These are phyloP conservation scores for Limnanthes douglasii DNA, from an alignment of 345 rosid species.

Conservation along the genomic window DNA sequence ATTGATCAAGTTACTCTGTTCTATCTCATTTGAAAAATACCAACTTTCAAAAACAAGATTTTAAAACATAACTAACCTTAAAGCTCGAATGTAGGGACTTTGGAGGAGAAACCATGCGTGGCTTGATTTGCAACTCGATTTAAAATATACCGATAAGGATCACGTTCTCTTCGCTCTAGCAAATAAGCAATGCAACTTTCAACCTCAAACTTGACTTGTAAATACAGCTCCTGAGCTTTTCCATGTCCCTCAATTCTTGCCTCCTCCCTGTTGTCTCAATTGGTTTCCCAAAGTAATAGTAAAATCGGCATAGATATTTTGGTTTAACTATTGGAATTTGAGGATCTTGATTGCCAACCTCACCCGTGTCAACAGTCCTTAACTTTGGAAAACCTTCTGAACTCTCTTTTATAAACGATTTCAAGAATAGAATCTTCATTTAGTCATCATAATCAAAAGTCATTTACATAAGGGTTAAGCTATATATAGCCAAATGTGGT, in stretches of 20 bases:
- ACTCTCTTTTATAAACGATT: conserved; percentile 13
- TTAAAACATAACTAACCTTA: too few species aligned
- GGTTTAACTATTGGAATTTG: conserved; percentile 29
- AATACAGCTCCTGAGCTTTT: conserved; percentile 30
- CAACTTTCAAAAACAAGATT: too few species aligned
- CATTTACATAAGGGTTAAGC: conserved; percentile 25
- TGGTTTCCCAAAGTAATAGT: too few species aligned
- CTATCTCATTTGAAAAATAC: too few species aligned
- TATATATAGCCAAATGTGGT: too few species aligned
- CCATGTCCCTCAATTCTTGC: conserved; percentile 18
- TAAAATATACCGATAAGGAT: conserved; percentile 31
- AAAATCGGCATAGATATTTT: conserved; percentile 40
- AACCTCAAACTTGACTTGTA: conserved; percentile 34
- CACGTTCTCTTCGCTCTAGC: conserved; percentile 32
- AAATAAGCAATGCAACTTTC: conserved; percentile 25
- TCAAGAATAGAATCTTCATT: conserved; percentile 27
- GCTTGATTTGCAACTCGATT: conserved; percentile 27
- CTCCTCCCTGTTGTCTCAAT: conserved; percentile 41
- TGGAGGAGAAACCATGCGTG: conserved; percentile 17
- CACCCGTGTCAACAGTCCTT: conserved; percentile 27
- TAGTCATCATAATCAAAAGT: conserved; percentile 36
- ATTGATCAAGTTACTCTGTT: too few species aligned
- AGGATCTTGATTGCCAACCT: conserved; percentile 26
- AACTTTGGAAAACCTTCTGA: conserved; percentile 21
- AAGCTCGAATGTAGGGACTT: conserved; percentile 30